Percentiles rank a stretch among this genome's conserved stretches.
Conservation (phyloP, 495 filamentous ascomycete species). For the Xylaria nigripes region DNA sequence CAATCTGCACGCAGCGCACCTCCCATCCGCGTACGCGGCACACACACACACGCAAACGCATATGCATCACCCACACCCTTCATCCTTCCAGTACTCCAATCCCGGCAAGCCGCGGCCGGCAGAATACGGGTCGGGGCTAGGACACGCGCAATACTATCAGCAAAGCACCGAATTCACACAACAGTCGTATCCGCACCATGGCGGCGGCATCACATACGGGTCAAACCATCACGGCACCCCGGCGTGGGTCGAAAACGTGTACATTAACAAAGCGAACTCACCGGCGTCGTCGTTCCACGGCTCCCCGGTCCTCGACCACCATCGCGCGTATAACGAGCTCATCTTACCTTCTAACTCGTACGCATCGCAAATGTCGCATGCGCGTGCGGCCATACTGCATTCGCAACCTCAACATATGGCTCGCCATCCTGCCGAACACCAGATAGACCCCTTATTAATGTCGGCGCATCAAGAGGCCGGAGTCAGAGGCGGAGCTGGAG, state of each 20-base stretch:
- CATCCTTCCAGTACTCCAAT: constrained; percentile 54
- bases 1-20: neutral
- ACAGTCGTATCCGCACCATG: constrained; percentile 16
- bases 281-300: constrained; percentile 32
- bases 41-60: constrained; percentile 13
- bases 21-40: constrained; percentile 11
- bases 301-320: constrained; percentile 24
- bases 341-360: constrained; percentile 1
- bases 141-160: constrained; percentile 56
- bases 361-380: constrained; percentile 15
- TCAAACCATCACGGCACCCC: constrained; percentile 8
- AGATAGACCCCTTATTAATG: constrained; percentile 20
- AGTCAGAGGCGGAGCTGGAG: constrained; percentile 1
- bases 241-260: constrained; percentile 33
- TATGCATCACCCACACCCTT: constrained; percentile 32
- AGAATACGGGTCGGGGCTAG: constrained; percentile 44
- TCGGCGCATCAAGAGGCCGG: constrained; percentile 3
- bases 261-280: constrained; percentile 29
- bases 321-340: constrained; percentile 7
- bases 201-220: constrained; percentile 1
- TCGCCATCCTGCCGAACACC: constrained; percentile 11
- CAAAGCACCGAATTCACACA: constrained; percentile 24
- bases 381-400: constrained; percentile 12
- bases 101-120: constrained; percentile 52
- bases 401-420: constrained; percentile 2